Evolutionary conservation across 2,329 filamentous ascomycete genomes (phyloP).

Genomic region (Hypoxylon sp.): DNA sequence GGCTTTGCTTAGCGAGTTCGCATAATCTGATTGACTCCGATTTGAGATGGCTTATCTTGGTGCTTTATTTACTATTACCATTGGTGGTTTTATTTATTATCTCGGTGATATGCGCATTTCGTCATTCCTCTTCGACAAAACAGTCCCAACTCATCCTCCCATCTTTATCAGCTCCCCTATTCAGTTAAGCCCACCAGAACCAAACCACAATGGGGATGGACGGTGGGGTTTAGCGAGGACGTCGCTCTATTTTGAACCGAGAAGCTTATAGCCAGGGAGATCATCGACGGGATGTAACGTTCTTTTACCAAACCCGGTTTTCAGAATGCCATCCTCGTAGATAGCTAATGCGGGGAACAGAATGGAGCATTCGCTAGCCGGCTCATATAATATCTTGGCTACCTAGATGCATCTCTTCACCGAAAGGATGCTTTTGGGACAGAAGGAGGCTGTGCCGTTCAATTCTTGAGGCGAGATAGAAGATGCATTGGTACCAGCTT

Average conservation of each 20-base stretch:
- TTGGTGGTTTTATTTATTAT: background rate
- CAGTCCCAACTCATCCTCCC: background rate
- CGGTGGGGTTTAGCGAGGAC: background rate
- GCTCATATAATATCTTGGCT: constrained; percentile 16
- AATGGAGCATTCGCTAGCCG: constrained; percentile 8
- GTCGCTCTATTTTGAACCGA: constrained; percentile 17
- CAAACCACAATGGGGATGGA: background rate
- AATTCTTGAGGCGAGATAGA: constrained; percentile 4
- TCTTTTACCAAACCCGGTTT: constrained; percentile 31
- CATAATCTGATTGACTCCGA: constrained; percentile 23
- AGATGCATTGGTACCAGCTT: constrained; percentile 23
- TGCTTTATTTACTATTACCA: background rate
- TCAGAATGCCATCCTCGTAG: constrained; percentile 11
- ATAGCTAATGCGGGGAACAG: constrained; percentile 38
- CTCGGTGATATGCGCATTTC: background rate
- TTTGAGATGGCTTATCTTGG: background rate
- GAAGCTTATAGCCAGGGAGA: constrained; percentile 14
- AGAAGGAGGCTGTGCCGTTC: background rate
- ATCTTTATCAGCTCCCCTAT: constrained; percentile 1
- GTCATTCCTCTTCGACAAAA: background rate
- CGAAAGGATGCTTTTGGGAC: background rate
- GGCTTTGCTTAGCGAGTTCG: constrained; percentile 9
- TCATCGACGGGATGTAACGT: constrained; percentile 37
- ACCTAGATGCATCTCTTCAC: background rate
- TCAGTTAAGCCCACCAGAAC: constrained; percentile 2